These are phyloP conservation scores for Cercospora brassicicola DNA, from an alignment of 2,329 filamentous ascomycete species.

Conservation along the genomic window DNA sequence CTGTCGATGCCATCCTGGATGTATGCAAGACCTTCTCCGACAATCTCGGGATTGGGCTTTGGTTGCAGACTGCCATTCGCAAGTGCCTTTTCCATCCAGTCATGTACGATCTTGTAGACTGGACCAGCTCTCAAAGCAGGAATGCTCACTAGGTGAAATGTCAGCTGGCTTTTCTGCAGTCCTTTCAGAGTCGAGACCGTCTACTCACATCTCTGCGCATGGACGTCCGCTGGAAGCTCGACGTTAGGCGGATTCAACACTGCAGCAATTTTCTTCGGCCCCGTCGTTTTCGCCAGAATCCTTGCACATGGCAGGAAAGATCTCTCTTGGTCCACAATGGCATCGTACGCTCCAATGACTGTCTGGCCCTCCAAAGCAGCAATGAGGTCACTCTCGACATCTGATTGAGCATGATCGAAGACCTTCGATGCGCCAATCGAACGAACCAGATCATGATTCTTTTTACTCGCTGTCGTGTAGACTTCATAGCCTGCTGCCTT, in stretches of 20 bases:
- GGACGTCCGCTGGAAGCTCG: neutral
- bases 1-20: constrained; percentile 25
- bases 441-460: neutral
- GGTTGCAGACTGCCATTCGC: constrained; percentile 10
- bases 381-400: neutral
- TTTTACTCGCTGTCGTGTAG: neutral
- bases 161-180: neutral
- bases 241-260: neutral
- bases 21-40: neutral
- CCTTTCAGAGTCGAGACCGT: neutral
- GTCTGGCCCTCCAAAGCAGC: neutral
- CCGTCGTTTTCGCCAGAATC: neutral
- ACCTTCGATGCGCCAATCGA: neutral
- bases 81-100: constrained; percentile 22
- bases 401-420: neutral
- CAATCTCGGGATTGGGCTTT: neutral
- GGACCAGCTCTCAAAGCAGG: constrained; percentile 11
- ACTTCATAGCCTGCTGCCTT: neutral
- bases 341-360: neutral
- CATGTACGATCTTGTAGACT: constrained; percentile 14
- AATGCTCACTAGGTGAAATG: constrained; percentile 15
- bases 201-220: neutral
- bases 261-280: neutral
- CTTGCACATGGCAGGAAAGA: neutral
- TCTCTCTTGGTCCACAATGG: neutral